A percentile compares a stretch with the other conserved stretches of the same genome.
Evolutionary conservation across 2,329 filamentous ascomycete species (phyloP).

Genomic region (Allantophomopsis lycopodina): DNA sequence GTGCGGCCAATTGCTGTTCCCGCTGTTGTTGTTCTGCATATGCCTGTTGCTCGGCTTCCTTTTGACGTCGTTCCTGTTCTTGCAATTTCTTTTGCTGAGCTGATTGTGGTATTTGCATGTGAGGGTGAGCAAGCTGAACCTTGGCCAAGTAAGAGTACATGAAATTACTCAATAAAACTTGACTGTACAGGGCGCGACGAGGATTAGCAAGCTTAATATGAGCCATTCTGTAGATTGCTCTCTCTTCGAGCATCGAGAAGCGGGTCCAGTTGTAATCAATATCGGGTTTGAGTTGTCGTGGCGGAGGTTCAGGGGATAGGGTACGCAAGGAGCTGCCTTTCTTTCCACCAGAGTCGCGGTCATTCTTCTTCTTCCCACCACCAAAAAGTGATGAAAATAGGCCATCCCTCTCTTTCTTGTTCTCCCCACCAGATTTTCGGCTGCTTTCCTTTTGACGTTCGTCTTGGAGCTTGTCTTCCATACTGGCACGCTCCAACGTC

Average conservation of each 20-base stretch:
- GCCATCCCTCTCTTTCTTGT: constrained; percentile 85
- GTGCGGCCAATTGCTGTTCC: constrained; percentile 15
- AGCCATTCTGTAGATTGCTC: constrained; percentile 96
- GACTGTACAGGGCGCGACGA: constrained; percentile 77
- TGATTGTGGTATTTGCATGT: constrained; percentile 80
- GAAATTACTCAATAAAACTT: constrained; percentile 95
- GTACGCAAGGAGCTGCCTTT: constrained; percentile 59
- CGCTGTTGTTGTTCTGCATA: constrained; percentile 12
- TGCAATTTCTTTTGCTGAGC: constrained; percentile 54
- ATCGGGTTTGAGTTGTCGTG: constrained; percentile 65
- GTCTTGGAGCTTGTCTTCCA: constrained; percentile 60
- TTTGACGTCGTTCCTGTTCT: constrained; percentile 36
- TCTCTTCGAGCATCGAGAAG: constrained; percentile 88
- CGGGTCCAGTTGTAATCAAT: constrained; percentile 94
- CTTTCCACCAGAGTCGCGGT: constrained; percentile 60
- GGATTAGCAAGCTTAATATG: constrained; percentile 99
- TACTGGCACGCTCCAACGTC: constrained; percentile 63
- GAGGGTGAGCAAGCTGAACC: constrained; percentile 96
- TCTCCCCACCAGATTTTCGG: constrained; percentile 54
- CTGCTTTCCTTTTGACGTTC: constrained; percentile 71
- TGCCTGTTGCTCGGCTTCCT: constrained; percentile 21
- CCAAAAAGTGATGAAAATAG: constrained; percentile 93
- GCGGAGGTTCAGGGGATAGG: constrained; percentile 68
- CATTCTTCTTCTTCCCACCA: constrained; percentile 74
- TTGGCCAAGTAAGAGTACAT: constrained; percentile 99